Percentiles rank a stretch among this genome's conserved stretches.
These are phyloP conservation scores for Mycena metata DNA, from an alignment of 768 basidiomycete genomes.

Conservation along the genomic window DNA sequence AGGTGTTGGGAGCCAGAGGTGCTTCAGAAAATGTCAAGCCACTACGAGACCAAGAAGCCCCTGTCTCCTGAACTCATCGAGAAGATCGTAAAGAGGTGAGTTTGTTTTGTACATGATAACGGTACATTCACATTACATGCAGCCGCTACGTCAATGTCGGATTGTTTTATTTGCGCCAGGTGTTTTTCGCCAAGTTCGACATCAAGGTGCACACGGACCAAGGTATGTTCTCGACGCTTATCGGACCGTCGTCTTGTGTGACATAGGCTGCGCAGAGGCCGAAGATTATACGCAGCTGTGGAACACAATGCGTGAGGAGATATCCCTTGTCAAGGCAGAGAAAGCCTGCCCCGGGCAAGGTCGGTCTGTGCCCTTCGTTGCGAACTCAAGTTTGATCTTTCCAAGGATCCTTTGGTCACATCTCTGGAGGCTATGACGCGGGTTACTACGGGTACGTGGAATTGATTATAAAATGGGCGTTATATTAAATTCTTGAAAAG, in stretches of 20 bases:
- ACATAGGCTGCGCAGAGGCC: conserved; percentile 51
- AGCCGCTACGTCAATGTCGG: conserved; percentile 88
- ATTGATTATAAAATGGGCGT: not conserved
- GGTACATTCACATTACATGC: not conserved
- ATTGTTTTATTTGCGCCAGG: conserved; percentile 83
- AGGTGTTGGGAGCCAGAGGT: conserved; percentile 89
- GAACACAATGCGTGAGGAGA: conserved; percentile 77
- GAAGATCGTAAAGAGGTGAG: conserved; percentile 83
- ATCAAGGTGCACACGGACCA: conserved; percentile 80
- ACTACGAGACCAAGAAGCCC: conserved; percentile 81
- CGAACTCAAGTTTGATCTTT: not conserved
- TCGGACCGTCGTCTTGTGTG: not conserved
- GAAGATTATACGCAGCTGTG: conserved; percentile 85
- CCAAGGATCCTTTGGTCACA: conserved; percentile 76
- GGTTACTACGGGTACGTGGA: conserved; percentile 73
- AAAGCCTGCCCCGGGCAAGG: conserved; percentile 78
- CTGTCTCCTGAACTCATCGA: conserved; percentile 80
- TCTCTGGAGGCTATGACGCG: conserved; percentile 72
- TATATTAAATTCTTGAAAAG: conserved; percentile 40
- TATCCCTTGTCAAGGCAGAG: conserved; percentile 77
- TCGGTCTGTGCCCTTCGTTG: conserved; percentile 18
- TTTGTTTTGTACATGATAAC: not conserved
- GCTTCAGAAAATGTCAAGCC: conserved; percentile 82
- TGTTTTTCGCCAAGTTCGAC: conserved; percentile 88
- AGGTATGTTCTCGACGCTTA: conserved; percentile 52